These are phyloP conservation scores for Saprolegnia parasitica DNA, from an alignment of 352 stramenopile species.

Conservation along the genomic window DNA sequence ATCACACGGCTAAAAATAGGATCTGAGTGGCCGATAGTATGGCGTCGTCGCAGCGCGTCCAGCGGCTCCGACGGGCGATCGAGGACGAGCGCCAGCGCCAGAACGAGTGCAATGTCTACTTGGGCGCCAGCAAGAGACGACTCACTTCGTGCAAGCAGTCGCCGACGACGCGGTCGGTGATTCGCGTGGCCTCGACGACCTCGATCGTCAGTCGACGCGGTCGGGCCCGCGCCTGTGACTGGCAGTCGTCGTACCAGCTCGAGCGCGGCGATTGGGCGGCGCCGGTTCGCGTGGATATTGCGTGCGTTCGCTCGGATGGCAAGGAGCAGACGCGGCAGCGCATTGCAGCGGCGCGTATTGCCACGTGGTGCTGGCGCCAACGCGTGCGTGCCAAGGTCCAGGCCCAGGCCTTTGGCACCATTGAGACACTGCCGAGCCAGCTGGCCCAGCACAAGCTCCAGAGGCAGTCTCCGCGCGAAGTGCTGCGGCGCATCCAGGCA, in stretches of 20 bases:
- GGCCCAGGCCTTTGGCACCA: not conserved
- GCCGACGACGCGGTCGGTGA: not conserved
- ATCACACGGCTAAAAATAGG: conserved; percentile 12
- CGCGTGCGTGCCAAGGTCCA: not conserved
- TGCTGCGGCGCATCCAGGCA: conserved; percentile 2
- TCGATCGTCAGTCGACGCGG: not conserved
- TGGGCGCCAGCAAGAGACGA: not conserved
- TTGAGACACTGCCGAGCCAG: not conserved
- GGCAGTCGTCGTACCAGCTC: conserved; percentile 8
- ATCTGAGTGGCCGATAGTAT: not conserved
- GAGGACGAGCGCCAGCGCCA: not conserved
- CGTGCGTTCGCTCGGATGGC: not conserved
- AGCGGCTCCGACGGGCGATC: not conserved
- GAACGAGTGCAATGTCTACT: conserved; percentile 7
- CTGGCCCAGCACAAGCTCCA: not conserved
- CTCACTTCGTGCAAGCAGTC: not conserved
- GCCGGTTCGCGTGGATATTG: conserved; percentile 8
- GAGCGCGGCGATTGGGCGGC: conserved; percentile 20
- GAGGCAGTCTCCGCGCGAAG: not conserved
- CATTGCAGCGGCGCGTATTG: not conserved
- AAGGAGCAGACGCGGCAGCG: not conserved
- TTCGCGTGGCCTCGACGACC: conserved; percentile 5
- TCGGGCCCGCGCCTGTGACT: not conserved
- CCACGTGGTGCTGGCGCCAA: conserved; percentile 14
- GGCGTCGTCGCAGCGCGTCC: not conserved